Evolutionary conservation across 192 early-diverging fungal species (phyloP), one percentile per base, ranked within the genome.

Genomic region (Coemansia erecta): DNA sequence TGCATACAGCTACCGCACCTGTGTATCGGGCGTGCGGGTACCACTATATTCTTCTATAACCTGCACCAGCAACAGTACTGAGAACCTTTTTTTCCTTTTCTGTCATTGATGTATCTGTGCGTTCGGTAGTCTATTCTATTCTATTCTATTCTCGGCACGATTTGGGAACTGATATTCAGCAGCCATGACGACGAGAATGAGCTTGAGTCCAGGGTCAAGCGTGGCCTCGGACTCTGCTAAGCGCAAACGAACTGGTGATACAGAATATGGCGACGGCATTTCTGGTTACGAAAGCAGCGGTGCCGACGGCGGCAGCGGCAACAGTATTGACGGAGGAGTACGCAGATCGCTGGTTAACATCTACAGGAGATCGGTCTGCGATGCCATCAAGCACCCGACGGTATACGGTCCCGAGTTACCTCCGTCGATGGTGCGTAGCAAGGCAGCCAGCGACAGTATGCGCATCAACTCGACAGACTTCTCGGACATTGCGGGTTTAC

Each of bases 321-420:
- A 23, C 22, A 39, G 26, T 43, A 52, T n/a, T n/a, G 28, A 31
- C 7, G 28, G 28, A 7, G 28, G 28, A 31, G 28, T 31, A 7
- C 28, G 28, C 28, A 31, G 28, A 31, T 31, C 28, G 28, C 28
- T 31, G 28, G 28, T 31, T 31, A 31, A 31, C 28, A 31, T 31
- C 2, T 31, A 31, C 28, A 31, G 28, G 7, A 31, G 28, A 31
- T 31, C 28, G 28, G 28, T 31, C 7, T 31, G 28, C 28, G 28
- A 31, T 31, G 28, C 28, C 41, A 39, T 33, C 31, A 54, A 26
- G 24, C 11, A 28, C 31, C 37, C 68, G 14, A 28, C 63, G 10
- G 69, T 78, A 7, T 78, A 55, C 13, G 75, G 75, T 8, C 75
- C 75, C 10, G 69, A 78, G 59, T 66, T 60, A 50, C 75, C 75